Percentiles rank a stretch among this genome's conserved stretches.
Evolutionary conservation across 192 early-diverging fungal species (phyloP).

Genomic region (Mycoemilia scoparia): DNA sequence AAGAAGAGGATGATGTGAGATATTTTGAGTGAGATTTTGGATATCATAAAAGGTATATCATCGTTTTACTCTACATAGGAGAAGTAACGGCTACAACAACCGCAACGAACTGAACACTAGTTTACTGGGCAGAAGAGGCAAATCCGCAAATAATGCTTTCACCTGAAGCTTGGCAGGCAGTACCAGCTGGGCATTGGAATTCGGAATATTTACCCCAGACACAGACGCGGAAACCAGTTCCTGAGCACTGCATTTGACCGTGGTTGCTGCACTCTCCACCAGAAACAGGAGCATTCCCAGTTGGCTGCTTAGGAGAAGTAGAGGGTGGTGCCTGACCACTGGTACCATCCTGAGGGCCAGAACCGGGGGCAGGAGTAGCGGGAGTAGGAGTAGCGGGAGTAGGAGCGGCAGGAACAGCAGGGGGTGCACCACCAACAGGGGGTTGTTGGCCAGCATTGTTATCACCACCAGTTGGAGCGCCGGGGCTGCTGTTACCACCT

Average conservation of each 20-base stretch:
- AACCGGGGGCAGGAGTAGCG: not conserved
- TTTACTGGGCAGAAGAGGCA: no score
- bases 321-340: not conserved
- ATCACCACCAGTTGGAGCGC: no score
- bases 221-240: constrained; percentile 13
- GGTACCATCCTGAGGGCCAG: no score
- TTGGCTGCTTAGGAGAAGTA: not conserved
- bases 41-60: no score
- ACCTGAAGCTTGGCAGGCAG: constrained; percentile 9
- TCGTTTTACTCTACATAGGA: no score
- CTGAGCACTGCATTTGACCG: constrained; percentile 9
- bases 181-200: constrained; percentile 7
- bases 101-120: no score
- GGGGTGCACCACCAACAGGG: not conserved
- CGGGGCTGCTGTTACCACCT: no score
- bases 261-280: no score
- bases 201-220: constrained; percentile 15
- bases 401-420: constrained; percentile 2
- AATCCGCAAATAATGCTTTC: constrained; percentile 10
- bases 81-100: no score
- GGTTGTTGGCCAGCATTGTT: not conserved
- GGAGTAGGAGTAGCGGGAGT: constrained; percentile 3
- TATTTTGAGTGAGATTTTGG: no score
- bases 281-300: no score
- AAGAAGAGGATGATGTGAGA: no score